Percentiles rank a stretch among this genome's conserved stretches.
phyloP scores from a whole-genome alignment of 352 stramenopile species.

The Globisporangium barbulae region DNA sequence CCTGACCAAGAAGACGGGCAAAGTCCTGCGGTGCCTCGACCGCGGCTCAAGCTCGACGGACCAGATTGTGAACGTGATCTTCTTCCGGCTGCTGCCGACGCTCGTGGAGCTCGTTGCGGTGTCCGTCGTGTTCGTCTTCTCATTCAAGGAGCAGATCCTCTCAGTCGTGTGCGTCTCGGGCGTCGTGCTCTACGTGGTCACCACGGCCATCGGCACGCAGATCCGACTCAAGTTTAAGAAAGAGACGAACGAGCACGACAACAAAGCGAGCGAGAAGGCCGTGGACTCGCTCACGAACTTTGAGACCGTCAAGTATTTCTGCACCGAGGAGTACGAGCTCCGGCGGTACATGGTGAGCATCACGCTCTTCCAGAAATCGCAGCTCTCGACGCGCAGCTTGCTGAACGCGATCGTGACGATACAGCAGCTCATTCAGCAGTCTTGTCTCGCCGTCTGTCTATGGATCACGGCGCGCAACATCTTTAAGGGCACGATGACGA shows the following conservation, averaged over 20 bases:
- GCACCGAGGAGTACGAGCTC: conserved; percentile 91
- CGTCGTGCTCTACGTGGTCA: conserved; percentile 91
- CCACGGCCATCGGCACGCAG: conserved; percentile 82
- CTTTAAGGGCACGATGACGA: conserved; percentile 49
- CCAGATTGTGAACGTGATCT: conserved; percentile 96
- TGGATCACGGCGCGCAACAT: conserved; percentile 57
- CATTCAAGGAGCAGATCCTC: conserved; percentile 91
- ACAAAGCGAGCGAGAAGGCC: conserved; percentile 94
- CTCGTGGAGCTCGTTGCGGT: conserved; percentile 94
- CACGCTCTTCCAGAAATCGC: conserved; percentile 86
- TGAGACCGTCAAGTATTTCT: conserved; percentile 98
- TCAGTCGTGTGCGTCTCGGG: conserved; percentile 86
- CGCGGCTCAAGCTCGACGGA: conserved; percentile 83
- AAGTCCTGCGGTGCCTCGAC: conserved; percentile 92
- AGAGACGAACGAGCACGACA: conserved; percentile 92
- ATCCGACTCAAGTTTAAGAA: conserved; percentile 89
- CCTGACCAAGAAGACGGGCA: conserved; percentile 96
- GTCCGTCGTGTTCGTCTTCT: conserved; percentile 82
- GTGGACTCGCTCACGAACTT: conserved; percentile 98
- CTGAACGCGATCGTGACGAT: conserved; percentile 92
- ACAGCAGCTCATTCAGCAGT: conserved; percentile 93
- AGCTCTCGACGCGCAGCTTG: conserved; percentile 87
- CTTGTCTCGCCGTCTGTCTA: conserved; percentile 72
- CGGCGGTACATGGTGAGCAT: conserved; percentile 77
- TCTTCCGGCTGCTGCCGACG: conserved; percentile 94